phyloP scores from a whole-genome alignment of 169 alveolate species.

The Plasmodium chabaudi region DNA sequence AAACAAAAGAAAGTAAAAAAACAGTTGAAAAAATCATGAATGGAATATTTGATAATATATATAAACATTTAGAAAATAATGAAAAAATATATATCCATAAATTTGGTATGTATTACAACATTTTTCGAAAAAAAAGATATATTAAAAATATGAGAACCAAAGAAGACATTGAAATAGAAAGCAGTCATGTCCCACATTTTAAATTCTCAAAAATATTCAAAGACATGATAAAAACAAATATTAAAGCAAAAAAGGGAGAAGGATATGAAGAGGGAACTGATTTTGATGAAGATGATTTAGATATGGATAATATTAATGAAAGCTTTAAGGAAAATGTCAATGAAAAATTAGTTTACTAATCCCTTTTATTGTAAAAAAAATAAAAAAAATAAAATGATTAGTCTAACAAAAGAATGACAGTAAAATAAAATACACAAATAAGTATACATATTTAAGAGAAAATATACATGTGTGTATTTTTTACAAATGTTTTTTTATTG shows the following conservation, averaged over 20 bases:
- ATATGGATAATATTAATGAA: slow-evolving; percentile 69
- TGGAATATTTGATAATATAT: slow-evolving; percentile 71
- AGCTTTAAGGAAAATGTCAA: slow-evolving; percentile 65
- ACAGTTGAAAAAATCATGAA: slow-evolving; percentile 72
- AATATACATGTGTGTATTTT: too few species aligned
- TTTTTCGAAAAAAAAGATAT: slow-evolving; percentile 67
- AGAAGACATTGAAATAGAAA: slow-evolving; percentile 65
- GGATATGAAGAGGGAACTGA: slow-evolving; percentile 19
- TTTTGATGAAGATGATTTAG: slow-evolving; percentile 39
- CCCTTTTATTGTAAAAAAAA: neutral
- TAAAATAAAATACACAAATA: neutral
- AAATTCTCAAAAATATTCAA: slow-evolving; percentile 61
- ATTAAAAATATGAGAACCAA: slow-evolving; percentile 67
- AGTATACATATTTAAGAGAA: neutral
- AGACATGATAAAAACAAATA: slow-evolving; percentile 54
- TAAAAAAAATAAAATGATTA: slow-evolving; percentile 13
- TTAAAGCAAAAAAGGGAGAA: slow-evolving; percentile 37
- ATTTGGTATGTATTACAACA: slow-evolving; percentile 68
- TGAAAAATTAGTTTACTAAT: slow-evolving; percentile 55
- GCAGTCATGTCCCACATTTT: slow-evolving; percentile 74
- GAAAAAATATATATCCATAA: slow-evolving; percentile 68
- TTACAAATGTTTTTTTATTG: too few species aligned
- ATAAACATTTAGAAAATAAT: slow-evolving; percentile 67
- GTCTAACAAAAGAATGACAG: neutral
- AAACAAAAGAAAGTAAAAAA: slow-evolving; percentile 68